Evolutionary conservation across 2,329 filamentous ascomycete species (phyloP).

Genomic region (Fusarium sp.): DNA sequence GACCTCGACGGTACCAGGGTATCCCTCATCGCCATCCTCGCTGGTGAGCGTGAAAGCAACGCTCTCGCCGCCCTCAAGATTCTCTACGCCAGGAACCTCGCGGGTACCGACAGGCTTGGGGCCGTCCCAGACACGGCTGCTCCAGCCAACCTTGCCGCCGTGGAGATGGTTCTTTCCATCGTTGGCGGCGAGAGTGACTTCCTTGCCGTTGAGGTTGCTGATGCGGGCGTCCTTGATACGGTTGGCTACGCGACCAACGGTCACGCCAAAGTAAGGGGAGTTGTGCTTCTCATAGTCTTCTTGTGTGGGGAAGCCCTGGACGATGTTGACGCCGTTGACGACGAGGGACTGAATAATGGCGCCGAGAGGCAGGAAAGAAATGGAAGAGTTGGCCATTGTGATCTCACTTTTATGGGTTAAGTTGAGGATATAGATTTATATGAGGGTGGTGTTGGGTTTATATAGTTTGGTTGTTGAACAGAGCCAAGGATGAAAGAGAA

Average conservation of each 20-base stretch:
- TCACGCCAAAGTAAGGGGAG: slow-evolving; percentile 87
- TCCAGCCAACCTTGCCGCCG: slow-evolving; percentile 81
- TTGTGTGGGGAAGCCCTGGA: slow-evolving; percentile 83
- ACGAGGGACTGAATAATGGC: slow-evolving; percentile 85
- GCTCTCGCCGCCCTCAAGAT: slow-evolving; percentile 70
- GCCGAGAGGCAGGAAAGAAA: slow-evolving; percentile 78
- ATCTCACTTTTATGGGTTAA: slow-evolving; percentile 9
- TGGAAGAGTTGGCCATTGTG: slow-evolving; percentile 60
- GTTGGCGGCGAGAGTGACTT: slow-evolving; percentile 78
- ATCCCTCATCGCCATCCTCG: slow-evolving; percentile 87
- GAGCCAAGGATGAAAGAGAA: neutral
- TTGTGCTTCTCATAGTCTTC: slow-evolving; percentile 82
- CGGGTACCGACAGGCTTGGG: slow-evolving; percentile 69
- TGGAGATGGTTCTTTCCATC: slow-evolving; percentile 81
- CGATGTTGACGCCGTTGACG: slow-evolving; percentile 84
- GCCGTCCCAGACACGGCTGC: slow-evolving; percentile 80
- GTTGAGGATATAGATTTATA: neutral
- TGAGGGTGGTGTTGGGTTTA: slow-evolving; percentile 3
- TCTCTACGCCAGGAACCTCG: slow-evolving; percentile 61
- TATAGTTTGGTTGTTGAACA: slow-evolving; percentile 16
- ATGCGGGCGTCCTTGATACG: slow-evolving; percentile 80
- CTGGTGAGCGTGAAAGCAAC: slow-evolving; percentile 75
- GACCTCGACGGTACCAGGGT: slow-evolving; percentile 84
- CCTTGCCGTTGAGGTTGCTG: slow-evolving; percentile 74
- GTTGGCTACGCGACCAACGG: slow-evolving; percentile 88